Conservation (phyloP, 2,329 filamentous ascomycete genomes). For the Fusarium heterosporum region DNA sequence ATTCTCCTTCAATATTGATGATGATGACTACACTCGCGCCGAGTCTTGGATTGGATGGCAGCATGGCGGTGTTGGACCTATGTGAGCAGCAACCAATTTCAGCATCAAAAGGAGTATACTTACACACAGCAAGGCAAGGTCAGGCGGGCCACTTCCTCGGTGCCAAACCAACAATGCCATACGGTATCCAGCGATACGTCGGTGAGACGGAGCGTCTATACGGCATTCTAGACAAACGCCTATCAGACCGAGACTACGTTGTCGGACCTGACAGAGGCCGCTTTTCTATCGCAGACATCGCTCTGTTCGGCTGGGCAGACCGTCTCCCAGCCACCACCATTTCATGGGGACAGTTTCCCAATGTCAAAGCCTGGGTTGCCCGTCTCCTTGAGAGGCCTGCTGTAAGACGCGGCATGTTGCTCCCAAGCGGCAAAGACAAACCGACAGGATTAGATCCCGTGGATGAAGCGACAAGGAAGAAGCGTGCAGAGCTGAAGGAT, state of each 20-base stretch:
- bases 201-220: constrained; percentile 82
- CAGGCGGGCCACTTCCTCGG: constrained; percentile 80
- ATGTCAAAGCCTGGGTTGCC: constrained; percentile 79
- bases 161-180: constrained; percentile 75
- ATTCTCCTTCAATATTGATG: constrained; percentile 55
- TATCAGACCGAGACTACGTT: constrained; percentile 64
- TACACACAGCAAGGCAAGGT: constrained; percentile 67
- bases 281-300: constrained; percentile 78
- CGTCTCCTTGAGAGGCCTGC: constrained; percentile 74
- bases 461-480: constrained; percentile 35
- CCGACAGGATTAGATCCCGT: constrained; percentile 36
- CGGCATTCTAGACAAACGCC: constrained; percentile 75
- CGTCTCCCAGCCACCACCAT: constrained; percentile 58
- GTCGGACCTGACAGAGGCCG: constrained; percentile 66
- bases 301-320: constrained; percentile 76
- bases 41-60: constrained; percentile 73
- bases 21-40: constrained; percentile 52
- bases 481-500: constrained; percentile 46
- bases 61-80: constrained; percentile 79
- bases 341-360: constrained; percentile 70
- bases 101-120: not conserved
- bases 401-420: constrained; percentile 77
- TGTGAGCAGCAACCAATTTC: constrained; percentile 47
- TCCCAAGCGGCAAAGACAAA: constrained; percentile 63
- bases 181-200: constrained; percentile 78